Base-by-base conservation (phyloP, 108 stramenopile genomes). In the Nitzschia sp. region DNA sequence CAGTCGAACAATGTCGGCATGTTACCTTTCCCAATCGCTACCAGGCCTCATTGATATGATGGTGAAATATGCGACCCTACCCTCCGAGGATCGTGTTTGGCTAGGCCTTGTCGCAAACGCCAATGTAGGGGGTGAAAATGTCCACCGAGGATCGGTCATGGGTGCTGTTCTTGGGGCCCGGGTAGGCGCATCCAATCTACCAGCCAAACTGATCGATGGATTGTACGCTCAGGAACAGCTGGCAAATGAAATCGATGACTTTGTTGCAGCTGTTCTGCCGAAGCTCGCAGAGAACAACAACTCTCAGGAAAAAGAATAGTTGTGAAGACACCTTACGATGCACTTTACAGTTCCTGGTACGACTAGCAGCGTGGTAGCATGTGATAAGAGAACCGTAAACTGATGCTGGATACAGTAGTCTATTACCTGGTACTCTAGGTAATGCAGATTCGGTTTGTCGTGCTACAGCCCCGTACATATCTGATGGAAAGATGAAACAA, bases 101-200 rank as follows among this genome's bases (percentile, higher is more conserved):
- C 62, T 65, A 2, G 96, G 81, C 11, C 71, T 96, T 1, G 35
- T 94, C 8, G 82, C 84, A 32, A 95, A 89, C 74, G 91, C 93
- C 66, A 96, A 95, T 59, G 84, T 81, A 0, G 96, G 96, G 1
- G 96, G 96, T 25, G 96, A 96, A 59, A 96, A 96, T 79, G 93
- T 93, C 2, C 91, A 91, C 73, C 78, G 90, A 17, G 96, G 89
- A 17, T 80, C 92, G 4, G 32, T 87, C 2, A 59, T 96, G 24
- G 96, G 96, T 1, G 94, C 91, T 3, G 61, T 96, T 28, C 57
- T 95, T 34, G 96, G 93, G 11, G 92, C 93, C 5, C 59, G 82
- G 54, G 75, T 55, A 3, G 90, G 91, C 0, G 35, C 68, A 9
- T 69, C 71, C 24, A 29, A 64, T 21, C 59, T 90, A 34, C 87